phyloP scores from a whole-genome alignment of 2,329 filamentous ascomycete species.

The Penicillium verrucosum region DNA sequence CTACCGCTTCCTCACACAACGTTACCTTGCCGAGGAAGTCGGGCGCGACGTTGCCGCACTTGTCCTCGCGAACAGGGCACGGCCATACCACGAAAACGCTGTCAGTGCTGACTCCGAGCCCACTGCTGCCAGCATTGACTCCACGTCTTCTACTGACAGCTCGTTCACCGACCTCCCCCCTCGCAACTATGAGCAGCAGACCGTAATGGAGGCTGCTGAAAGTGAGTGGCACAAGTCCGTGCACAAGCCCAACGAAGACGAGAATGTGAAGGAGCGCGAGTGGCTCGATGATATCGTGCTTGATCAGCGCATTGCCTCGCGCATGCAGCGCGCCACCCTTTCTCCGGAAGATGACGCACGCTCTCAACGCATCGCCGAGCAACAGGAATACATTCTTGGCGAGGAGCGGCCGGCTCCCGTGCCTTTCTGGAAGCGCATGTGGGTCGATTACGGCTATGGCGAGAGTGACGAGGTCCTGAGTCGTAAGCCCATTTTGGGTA shows the following conservation, averaged over 20 bases:
- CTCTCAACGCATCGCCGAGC: slow-evolving; percentile 59
- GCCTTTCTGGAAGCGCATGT: slow-evolving; percentile 39
- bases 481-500: slow-evolving; percentile 42
- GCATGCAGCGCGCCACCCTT: slow-evolving; percentile 79
- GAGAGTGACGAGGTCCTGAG: slow-evolving; percentile 39
- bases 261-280: slow-evolving; percentile 62
- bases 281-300: slow-evolving; percentile 73
- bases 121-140: slow-evolving; percentile 14
- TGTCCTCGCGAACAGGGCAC: slow-evolving; percentile 58
- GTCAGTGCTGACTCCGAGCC: slow-evolving; percentile 22
- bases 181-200: slow-evolving; percentile 59
- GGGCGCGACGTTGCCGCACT: slow-evolving; percentile 83
- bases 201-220: slow-evolving; percentile 68
- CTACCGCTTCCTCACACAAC: slow-evolving; percentile 79
- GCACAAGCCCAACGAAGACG: slow-evolving; percentile 53
- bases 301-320: slow-evolving; percentile 69
- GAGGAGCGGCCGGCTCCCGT: slow-evolving; percentile 47
- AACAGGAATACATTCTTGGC: slow-evolving; percentile 67
- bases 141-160: slow-evolving; percentile 43
- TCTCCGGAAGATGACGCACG: slow-evolving; percentile 66
- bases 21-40: slow-evolving; percentile 79
- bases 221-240: slow-evolving; percentile 79
- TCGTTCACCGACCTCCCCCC: slow-evolving; percentile 30
- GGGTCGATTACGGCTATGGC: slow-evolving; percentile 42
- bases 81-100: slow-evolving; percentile 39